A percentile compares a stretch with the other conserved stretches of the same genome.
Conservation (phyloP, 2,329 filamentous ascomycete genomes). For the Claviceps sp. region DNA sequence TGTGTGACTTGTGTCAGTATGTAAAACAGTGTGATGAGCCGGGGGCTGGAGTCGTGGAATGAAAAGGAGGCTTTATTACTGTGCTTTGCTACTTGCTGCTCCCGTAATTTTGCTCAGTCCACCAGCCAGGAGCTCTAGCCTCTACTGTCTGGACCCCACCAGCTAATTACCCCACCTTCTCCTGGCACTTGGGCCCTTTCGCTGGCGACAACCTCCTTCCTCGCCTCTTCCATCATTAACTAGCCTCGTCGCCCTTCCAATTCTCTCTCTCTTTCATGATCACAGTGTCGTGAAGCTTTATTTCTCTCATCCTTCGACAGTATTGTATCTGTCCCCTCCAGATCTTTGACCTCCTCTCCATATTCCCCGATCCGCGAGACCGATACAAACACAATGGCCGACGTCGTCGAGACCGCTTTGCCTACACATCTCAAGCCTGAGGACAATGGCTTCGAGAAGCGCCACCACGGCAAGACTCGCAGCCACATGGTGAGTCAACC, state of each 20-base stretch:
- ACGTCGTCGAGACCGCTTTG: constrained; percentile 59
- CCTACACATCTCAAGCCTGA: constrained; percentile 71
- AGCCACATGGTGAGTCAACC: constrained; percentile 63
- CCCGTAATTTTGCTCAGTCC: neutral
- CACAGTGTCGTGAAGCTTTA: neutral
- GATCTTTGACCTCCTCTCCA: neutral
- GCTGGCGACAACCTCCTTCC: constrained; percentile 2
- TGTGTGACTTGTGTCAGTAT: too few species aligned
- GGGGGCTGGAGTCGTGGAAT: too few species aligned
- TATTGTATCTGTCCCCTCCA: neutral
- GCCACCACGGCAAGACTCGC: constrained; percentile 74
- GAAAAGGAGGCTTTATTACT: too few species aligned
- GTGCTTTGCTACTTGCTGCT: neutral
- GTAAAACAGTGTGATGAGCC: too few species aligned
- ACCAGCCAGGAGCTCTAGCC: neutral
- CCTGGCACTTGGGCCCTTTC: neutral
- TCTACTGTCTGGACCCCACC: constrained; percentile 1
- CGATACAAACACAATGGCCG: constrained; percentile 45
- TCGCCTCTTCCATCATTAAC: neutral
- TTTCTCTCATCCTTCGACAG: neutral
- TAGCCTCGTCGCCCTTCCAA: neutral
- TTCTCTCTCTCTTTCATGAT: neutral
- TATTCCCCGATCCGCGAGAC: neutral
- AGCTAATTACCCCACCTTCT: constrained; percentile 4
- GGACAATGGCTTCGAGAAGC: constrained; percentile 39